phyloP scores from a whole-genome alignment of 2,329 filamentous ascomycete species.

The Sarocladium kiliense region DNA sequence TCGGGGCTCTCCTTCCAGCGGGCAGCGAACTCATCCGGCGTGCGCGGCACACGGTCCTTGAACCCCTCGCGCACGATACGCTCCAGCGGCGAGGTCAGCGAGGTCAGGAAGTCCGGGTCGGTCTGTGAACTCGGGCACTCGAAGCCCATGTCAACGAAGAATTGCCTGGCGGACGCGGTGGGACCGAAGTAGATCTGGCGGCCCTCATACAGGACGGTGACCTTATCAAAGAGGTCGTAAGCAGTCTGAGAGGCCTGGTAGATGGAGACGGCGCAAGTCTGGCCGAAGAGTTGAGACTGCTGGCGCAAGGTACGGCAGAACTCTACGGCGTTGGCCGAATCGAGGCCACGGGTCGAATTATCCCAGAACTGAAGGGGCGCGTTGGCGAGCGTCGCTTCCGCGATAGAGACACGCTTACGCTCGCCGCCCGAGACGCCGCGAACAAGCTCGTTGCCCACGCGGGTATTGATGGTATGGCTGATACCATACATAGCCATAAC shows the following conservation, averaged over 20 bases:
- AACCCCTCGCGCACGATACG: slow-evolving; percentile 51
- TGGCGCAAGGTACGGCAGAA: slow-evolving; percentile 67
- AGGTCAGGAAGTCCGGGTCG: slow-evolving; percentile 67
- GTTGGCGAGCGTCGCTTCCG: slow-evolving; percentile 53
- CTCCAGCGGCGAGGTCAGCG: slow-evolving; percentile 57
- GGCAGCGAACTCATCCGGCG: slow-evolving; percentile 39
- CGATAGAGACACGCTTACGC: slow-evolving; percentile 61
- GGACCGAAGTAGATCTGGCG: slow-evolving; percentile 60
- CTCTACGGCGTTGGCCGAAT: slow-evolving; percentile 70
- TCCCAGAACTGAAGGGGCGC: slow-evolving; percentile 63
- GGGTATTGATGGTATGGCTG: slow-evolving; percentile 67
- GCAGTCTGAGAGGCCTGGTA: slow-evolving; percentile 63
- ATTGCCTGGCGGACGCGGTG: slow-evolving; percentile 53
- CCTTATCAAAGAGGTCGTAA: slow-evolving; percentile 62
- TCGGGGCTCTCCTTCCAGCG: slow-evolving; percentile 25
- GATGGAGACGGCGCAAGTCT: slow-evolving; percentile 65
- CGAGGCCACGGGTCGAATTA: slow-evolving; percentile 69
- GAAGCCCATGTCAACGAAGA: slow-evolving; percentile 64
- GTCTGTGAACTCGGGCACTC: slow-evolving; percentile 62
- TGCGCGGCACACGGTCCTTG: slow-evolving; percentile 51
- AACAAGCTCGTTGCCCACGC: slow-evolving; percentile 71
- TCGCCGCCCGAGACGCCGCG: slow-evolving; percentile 72
- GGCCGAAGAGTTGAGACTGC: slow-evolving; percentile 61
- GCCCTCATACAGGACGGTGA: slow-evolving; percentile 52
- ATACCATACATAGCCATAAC: slow-evolving; percentile 74